Evolutionary conservation across 768 basidiomycete species (phyloP), one percentile per base, ranked within the genome.

Genomic region (Suillus subluteus): DNA sequence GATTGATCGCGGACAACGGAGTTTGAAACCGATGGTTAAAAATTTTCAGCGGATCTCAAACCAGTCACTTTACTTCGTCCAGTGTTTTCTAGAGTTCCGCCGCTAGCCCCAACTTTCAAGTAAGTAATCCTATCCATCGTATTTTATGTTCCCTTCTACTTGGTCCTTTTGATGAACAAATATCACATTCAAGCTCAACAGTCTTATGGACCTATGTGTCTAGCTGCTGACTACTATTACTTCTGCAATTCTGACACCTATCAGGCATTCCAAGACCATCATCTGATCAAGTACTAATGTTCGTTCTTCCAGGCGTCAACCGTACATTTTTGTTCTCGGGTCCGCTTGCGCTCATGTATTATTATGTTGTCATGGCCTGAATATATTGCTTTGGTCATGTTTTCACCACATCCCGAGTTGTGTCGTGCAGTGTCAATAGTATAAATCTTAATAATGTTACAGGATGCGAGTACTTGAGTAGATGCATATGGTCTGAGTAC

Each of bases 161-260:
- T 41, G 23, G 12, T 66, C 18, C 18, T 52, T 54, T 69, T 79
- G 81, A 82, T 82, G 82, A 82, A 74, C 56, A 67, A 66, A 75
- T 52, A 75, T 78, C 79, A 80, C 78, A 81, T 79, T 81, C 81
- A 82, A 83, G 80, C 81, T 82, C 81, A 82, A 82, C 81, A 82
- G 80, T 82, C 81, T 77, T 72, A 82, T 81, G 80, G 76, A 73
- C 75, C 16, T 52, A 16, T 41, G 6, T 41, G 72, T 79, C 79
- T 81, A 81, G 59, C 67, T 82, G 81, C 79, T 80, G 81, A 83
- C 66, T 67, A 38, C 65, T 72, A 8, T 55, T 75, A 71, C 75
- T 71, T 77, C 82, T 82, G 80, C 81, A 82, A 81, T 83, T 78
- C 82, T 82, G 82, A 82, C 62, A 43, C 37, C 26, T 68, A 54